Conservation (phyloP, 192 early-diverging fungal species). For the Hyaloraphidium curvatum region DNA sequence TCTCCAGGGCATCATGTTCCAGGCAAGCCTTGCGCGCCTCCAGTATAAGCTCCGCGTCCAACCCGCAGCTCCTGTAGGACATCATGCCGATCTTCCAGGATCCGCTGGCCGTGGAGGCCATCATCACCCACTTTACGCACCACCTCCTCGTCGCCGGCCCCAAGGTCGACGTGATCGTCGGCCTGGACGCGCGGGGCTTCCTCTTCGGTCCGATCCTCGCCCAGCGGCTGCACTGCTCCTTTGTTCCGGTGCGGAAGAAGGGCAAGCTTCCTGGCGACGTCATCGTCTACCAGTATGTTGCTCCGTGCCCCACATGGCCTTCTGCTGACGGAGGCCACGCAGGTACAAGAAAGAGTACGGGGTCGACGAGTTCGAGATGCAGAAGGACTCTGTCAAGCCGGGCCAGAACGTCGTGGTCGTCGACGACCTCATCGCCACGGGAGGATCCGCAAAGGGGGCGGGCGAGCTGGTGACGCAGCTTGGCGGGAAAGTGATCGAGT, state of each 20-base stretch:
- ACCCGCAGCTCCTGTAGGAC: too few relatives aligned
- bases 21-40: conserved; percentile 92
- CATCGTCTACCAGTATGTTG: conserved; percentile 25
- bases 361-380: conserved; percentile 85
- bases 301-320: too few relatives aligned
- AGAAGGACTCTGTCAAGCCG: conserved; percentile 49
- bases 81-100: conserved; percentile 95
- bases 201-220: conserved; percentile 62
- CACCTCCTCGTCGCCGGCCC: conserved; percentile 39
- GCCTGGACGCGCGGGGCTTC: conserved; percentile 9
- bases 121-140: conserved; percentile 72
- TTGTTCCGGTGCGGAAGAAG: conserved; percentile 87
- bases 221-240: conserved; percentile 62
- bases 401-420: conserved; percentile 78
- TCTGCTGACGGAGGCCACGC: too few relatives aligned
- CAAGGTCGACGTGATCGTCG: conserved; percentile 77
- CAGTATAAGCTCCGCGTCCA: conserved; percentile 82
- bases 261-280: conserved; percentile 84
- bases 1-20: conserved; percentile 82
- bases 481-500: conserved; percentile 55
- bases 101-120: conserved; percentile 74
- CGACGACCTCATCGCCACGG: conserved; percentile 90
- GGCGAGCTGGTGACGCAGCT: conserved; percentile 58
- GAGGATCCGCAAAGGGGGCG: conserved; percentile 44
- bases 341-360: conserved; percentile 98